Evolutionary conservation across 345 rosid genomes (phyloP).

Genomic region (Diplotaxis tenuifolia): DNA sequence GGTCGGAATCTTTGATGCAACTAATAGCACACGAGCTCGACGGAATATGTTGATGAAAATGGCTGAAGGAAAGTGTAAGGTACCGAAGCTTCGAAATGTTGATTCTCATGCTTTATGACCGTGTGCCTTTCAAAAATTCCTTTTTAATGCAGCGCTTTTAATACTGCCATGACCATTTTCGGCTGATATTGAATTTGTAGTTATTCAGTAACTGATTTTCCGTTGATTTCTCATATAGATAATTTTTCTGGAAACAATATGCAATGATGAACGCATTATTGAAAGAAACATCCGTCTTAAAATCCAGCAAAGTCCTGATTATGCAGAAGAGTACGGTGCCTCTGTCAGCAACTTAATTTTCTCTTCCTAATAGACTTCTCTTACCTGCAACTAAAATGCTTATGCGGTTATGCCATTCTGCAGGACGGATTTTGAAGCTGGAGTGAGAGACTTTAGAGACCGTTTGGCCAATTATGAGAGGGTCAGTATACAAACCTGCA

Average conservation of each 20-base stretch:
- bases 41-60: conserved; percentile 99
- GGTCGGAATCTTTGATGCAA: conserved; percentile 99
- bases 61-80: conserved; percentile 99
- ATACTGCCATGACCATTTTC: conserved; percentile 1
- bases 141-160: conserved; percentile 9
- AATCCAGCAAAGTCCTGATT: conserved; percentile 99
- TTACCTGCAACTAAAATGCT: conserved; percentile 28
- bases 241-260: conserved; percentile 93
- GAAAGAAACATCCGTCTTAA: conserved; percentile 98
- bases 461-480: conserved; percentile 87
- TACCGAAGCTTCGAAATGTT: conserved; percentile 33
- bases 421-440: conserved; percentile 95
- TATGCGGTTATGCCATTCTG: conserved; percentile 35
- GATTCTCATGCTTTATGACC: conserved; percentile 7
- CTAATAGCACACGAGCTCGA: conserved; percentile 77
- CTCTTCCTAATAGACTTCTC: conserved; percentile 6
- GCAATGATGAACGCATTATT: conserved; percentile 89
- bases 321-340: conserved; percentile 84
- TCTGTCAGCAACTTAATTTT: conserved; percentile 28
- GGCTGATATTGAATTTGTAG: not conserved
- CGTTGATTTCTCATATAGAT: conserved; percentile 48
- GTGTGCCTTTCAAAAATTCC: not conserved
- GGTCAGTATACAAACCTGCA: conserved; percentile 43
- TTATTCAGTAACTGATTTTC: conserved; percentile 10
- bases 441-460: conserved; percentile 75